Conservation (phyloP, 2,329 filamentous ascomycete species). For the Scedosporium minutisporum region DNA sequence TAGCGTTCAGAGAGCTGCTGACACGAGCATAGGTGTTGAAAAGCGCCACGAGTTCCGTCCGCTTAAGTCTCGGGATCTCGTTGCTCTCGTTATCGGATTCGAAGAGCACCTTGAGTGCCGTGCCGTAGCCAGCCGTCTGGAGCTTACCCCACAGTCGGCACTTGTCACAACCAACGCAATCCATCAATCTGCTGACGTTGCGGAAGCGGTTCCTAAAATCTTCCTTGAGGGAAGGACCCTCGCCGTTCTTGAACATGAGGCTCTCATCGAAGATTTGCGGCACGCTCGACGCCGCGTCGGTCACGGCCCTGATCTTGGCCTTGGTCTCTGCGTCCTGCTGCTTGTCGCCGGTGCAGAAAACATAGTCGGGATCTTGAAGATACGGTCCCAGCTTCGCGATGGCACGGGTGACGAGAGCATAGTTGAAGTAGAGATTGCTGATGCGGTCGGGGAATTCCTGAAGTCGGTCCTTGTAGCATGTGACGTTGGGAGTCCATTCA, state of each 20-base stretch:
- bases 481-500: slow-evolving; percentile 80
- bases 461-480: slow-evolving; percentile 81
- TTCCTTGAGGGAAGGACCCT: slow-evolving; percentile 74
- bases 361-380: slow-evolving; percentile 60
- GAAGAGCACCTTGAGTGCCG: slow-evolving; percentile 90
- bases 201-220: slow-evolving; percentile 96
- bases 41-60: slow-evolving; percentile 87
- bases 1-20: slow-evolving; percentile 66
- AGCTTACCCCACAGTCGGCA: slow-evolving; percentile 97
- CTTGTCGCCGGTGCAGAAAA: slow-evolving; percentile 82
- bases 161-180: slow-evolving; percentile 97
- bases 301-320: slow-evolving; percentile 68
- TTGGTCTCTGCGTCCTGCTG: slow-evolving; percentile 72
- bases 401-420: slow-evolving; percentile 85
- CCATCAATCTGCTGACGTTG: slow-evolving; percentile 94
- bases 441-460: slow-evolving; percentile 81
- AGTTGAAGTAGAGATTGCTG: slow-evolving; percentile 98
- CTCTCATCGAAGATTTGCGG: slow-evolving; percentile 87
- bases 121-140: slow-evolving; percentile 89
- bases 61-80: slow-evolving; percentile 60
- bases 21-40: slow-evolving; percentile 90
- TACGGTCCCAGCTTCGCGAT: slow-evolving; percentile 82
- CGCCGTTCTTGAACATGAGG: slow-evolving; percentile 81
- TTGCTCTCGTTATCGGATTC: slow-evolving; percentile 67
- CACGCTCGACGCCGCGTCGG: slow-evolving; percentile 57